A percentile compares a stretch with the other conserved stretches of the same genome.
These are phyloP conservation scores for Gillenia trifoliata DNA, from an alignment of 306 rosid genomes.

Conservation along the genomic window DNA sequence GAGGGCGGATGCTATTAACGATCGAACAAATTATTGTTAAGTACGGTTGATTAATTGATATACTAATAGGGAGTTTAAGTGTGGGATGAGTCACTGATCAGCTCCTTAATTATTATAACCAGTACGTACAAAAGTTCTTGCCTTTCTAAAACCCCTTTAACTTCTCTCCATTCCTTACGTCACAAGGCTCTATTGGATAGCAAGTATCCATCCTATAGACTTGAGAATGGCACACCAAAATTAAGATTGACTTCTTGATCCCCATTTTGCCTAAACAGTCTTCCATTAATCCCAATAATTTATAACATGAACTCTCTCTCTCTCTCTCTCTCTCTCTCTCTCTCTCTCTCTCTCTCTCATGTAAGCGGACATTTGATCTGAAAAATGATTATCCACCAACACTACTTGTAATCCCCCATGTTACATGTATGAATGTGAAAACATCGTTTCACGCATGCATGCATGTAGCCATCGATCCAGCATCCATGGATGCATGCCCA, in stretches of 20 bases:
- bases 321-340: conserved; percentile 21
- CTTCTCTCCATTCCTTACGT: conserved; percentile 24
- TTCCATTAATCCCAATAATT: conserved; percentile 29
- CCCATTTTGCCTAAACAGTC: conserved; percentile 50
- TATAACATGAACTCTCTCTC: conserved; percentile 35
- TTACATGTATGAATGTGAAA: conserved; percentile 9
- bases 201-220: conserved; percentile 18
- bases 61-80: conserved; percentile 22
- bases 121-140: not conserved
- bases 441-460: conserved; percentile 23
- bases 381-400: conserved; percentile 68
- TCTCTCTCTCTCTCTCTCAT: conserved; percentile 30
- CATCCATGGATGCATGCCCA: conserved; percentile 19
- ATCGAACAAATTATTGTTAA: conserved; percentile 7
- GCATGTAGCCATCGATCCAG: conserved; percentile 18
- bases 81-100: conserved; percentile 50
- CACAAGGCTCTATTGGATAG: conserved; percentile 17
- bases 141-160: conserved; percentile 13
- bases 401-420: conserved; percentile 38
- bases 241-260: conserved; percentile 45
- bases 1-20: conserved; percentile 17
- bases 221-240: conserved; percentile 29
- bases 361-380: conserved; percentile 53
- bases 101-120: conserved; percentile 20
- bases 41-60: conserved; percentile 1